A percentile compares a stretch with the other conserved stretches of the same genome.
These are phyloP conservation scores for Verticillium klebahnii DNA, from an alignment of 2,329 filamentous ascomycete species.

Conservation along the genomic window DNA sequence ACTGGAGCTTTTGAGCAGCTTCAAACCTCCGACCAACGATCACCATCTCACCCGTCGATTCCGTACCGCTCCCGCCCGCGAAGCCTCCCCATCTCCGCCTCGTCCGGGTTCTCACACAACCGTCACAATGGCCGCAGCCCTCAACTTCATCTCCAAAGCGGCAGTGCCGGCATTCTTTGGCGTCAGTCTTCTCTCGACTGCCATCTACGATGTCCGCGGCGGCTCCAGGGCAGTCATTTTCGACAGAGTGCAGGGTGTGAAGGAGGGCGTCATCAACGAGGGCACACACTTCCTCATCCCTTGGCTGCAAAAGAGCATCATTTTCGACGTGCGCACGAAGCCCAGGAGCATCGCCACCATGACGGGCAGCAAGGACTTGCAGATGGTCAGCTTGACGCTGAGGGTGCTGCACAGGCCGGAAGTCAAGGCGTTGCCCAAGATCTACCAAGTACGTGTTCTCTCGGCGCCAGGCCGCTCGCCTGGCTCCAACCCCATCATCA, in stretches of 20 bases:
- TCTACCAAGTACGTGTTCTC: constrained; percentile 76
- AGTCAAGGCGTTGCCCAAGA: constrained; percentile 88
- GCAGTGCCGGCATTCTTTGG: constrained; percentile 71
- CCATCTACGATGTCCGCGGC: constrained; percentile 95
- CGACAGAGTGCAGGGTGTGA: constrained; percentile 86
- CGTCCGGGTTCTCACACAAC: constrained; percentile 36
- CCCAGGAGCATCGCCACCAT: constrained; percentile 96
- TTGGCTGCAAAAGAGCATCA: constrained; percentile 90
- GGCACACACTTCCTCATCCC: constrained; percentile 95
- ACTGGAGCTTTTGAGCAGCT: background rate
- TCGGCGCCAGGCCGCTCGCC: background rate
- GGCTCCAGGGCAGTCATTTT: constrained; percentile 96
- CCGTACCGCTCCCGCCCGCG: background rate
- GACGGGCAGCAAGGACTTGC: constrained; percentile 96
- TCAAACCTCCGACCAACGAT: background rate
- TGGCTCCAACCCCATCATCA: background rate
- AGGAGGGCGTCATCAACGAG: constrained; percentile 88
- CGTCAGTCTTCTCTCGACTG: constrained; percentile 64
- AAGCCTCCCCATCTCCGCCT: background rate
- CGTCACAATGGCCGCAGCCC: constrained; percentile 44
- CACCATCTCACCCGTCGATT: background rate
- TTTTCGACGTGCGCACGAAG: constrained; percentile 97
- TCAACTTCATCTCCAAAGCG: constrained; percentile 60
- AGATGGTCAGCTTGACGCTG: constrained; percentile 98
- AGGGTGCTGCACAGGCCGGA: constrained; percentile 93